Evolutionary conservation across 2,329 filamentous ascomycete genomes (phyloP), one percentile per base, ranked within the genome.

Genomic region (Lecanicillium sp.): DNA sequence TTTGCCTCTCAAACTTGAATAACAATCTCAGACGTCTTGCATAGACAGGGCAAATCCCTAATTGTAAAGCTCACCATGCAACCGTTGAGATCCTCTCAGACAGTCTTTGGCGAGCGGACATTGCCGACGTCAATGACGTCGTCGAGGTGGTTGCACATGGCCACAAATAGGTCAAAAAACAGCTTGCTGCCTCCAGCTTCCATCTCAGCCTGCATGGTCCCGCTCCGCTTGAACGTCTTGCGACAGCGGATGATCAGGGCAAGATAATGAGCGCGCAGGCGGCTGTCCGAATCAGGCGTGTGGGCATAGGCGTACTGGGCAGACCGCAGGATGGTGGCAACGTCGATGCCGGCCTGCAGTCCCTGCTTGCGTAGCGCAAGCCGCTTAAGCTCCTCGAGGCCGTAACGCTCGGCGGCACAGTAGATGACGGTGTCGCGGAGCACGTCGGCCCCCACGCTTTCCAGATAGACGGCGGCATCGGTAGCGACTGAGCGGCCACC

Each of bases 141-240:
- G 75, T 95, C 89, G 58, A 95, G 83, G 71, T 95, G 89, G 69
- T 95, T 95, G 74, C 87, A 94, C 83, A 95, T 85, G 56, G 89
- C 89, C 60, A 95, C 89, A 64, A 95, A 96, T 65, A 96, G 73
- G 74, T 95, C 89, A 70, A 96, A 96, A 75, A 92, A 95, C 68
- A 95, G 75, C 74, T 89, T 89, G 67, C 78, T 75, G 56, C 69
- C 88, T 62, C 89, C 88, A 64, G 80, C 80, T 72, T 95, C 86
- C 89, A 96, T 95, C 72, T 95, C 89, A 70, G 85, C 83, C 76
- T 95, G 89, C 88, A 95, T 94, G 65, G 89, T 95, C 67, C 89
- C 89, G 71, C 88, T 95, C 67, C 85, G 81, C 82, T 95, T 95
- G 67, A 96, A 95, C 57, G 87, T 95, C 73, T 88, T 88, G 64